These are phyloP conservation scores for Malassezia japonica DNA, from an alignment of 1,284 basidiomycete genomes.

Conservation along the genomic window DNA sequence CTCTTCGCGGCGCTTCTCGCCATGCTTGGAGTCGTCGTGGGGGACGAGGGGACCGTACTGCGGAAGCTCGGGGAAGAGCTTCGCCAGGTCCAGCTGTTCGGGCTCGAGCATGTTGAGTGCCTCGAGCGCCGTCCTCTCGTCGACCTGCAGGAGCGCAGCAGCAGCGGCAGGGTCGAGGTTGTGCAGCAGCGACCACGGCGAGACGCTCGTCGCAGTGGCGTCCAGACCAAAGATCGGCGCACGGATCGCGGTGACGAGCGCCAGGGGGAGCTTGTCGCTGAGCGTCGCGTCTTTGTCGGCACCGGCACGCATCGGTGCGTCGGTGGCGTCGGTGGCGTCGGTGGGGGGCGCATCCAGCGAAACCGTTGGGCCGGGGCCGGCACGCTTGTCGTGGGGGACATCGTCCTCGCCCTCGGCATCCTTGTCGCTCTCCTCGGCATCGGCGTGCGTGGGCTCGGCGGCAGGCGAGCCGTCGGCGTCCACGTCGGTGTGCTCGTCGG, in stretches of 20 bases:
- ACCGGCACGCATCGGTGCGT: slow-evolving; percentile 9
- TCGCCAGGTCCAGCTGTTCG: slow-evolving; percentile 27
- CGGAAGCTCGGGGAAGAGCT: slow-evolving; percentile 53
- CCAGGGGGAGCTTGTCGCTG: slow-evolving; percentile 29
- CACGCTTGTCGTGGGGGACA: slow-evolving; percentile 16
- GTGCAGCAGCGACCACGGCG: slow-evolving; percentile 31
- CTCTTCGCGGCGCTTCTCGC: slow-evolving; percentile 52
- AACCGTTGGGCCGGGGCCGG: neutral
- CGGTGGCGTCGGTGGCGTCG: slow-evolving; percentile 4
- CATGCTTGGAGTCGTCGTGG: slow-evolving; percentile 8
- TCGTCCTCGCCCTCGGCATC: slow-evolving; percentile 27
- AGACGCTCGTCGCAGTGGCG: slow-evolving; percentile 32
- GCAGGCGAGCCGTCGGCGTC: slow-evolving; percentile 13
- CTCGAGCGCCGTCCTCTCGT: slow-evolving; percentile 20
- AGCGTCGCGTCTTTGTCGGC: slow-evolving; percentile 32
- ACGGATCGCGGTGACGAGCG: slow-evolving; percentile 33
- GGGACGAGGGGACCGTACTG: slow-evolving; percentile 47
- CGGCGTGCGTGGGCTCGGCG: neutral
- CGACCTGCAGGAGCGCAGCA: slow-evolving; percentile 30
- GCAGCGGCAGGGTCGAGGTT: slow-evolving; percentile 31
- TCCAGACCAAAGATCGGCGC: slow-evolving; percentile 42
- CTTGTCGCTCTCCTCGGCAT: slow-evolving; percentile 20
- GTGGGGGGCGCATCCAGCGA: no score
- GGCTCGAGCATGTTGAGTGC: slow-evolving; percentile 25
- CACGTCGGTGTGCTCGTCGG: slow-evolving; percentile 15